Evolutionary conservation across 2,329 filamentous ascomycete species (phyloP).

Genomic region (Trichoderma arundinaceum): DNA sequence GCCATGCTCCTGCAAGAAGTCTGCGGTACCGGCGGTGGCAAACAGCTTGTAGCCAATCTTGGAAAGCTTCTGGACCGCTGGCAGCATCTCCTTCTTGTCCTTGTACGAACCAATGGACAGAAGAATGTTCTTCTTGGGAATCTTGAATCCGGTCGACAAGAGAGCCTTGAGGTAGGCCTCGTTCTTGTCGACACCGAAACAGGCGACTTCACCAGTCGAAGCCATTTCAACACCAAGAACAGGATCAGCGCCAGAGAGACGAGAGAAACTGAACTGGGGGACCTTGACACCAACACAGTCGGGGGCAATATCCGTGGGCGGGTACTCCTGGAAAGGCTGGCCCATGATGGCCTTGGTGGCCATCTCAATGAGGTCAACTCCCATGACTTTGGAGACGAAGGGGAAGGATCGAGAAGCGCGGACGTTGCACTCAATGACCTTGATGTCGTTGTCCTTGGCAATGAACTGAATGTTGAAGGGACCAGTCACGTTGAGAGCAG

Average conservation of each 20-base stretch:
- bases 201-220: slow-evolving; percentile 96
- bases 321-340: slow-evolving; percentile 81
- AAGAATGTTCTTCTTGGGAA: slow-evolving; percentile 93
- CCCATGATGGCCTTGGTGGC: slow-evolving; percentile 96
- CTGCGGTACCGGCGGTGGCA: slow-evolving; percentile 93
- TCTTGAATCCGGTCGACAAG: slow-evolving; percentile 92
- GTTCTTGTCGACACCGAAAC: slow-evolving; percentile 93
- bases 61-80: slow-evolving; percentile 87
- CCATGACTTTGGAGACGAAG: slow-evolving; percentile 98
- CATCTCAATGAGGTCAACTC: slow-evolving; percentile 96
- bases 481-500: slow-evolving; percentile 91
- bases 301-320: slow-evolving; percentile 73
- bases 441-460: slow-evolving; percentile 99
- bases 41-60: slow-evolving; percentile 94
- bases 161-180: slow-evolving; percentile 97
- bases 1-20: slow-evolving; percentile 92
- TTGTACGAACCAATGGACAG: slow-evolving; percentile 97
- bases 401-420: slow-evolving; percentile 95
- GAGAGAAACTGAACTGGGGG: slow-evolving; percentile 98
- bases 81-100: slow-evolving; percentile 97
- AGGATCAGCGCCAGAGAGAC: slow-evolving; percentile 92
- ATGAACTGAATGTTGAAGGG: slow-evolving; percentile 99
- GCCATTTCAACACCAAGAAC: slow-evolving; percentile 99
- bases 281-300: slow-evolving; percentile 97
- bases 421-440: slow-evolving; percentile 99